Evolutionary conservation across 169 alveolate species (phyloP).

Genomic region (Plasmodium sp.): DNA sequence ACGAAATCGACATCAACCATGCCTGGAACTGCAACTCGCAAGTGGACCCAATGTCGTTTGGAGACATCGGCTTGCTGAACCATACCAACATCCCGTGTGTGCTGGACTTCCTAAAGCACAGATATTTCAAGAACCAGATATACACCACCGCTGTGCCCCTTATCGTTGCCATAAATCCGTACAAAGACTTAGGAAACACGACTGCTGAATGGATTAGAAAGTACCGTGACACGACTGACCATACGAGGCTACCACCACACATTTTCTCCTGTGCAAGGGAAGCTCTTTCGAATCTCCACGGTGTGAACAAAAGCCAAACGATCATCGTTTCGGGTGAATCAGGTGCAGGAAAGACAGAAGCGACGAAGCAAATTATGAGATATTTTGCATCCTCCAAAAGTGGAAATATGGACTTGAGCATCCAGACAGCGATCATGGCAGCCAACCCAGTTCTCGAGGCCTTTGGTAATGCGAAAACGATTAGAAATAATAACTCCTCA

Average conservation of each 20-base stretch:
- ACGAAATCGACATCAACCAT: slow-evolving; percentile 88
- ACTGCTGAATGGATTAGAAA: slow-evolving; percentile 86
- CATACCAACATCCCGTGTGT: slow-evolving; percentile 92
- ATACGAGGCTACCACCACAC: slow-evolving; percentile 88
- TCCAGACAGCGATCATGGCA: slow-evolving; percentile 92
- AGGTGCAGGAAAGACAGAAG: slow-evolving; percentile 99
- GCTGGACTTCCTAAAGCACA: slow-evolving; percentile 85
- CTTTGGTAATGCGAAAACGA: slow-evolving; percentile 99
- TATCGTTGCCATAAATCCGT: slow-evolving; percentile 93
- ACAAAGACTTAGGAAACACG: slow-evolving; percentile 91
- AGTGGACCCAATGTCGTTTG: slow-evolving; percentile 93
- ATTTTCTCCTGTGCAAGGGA: slow-evolving; percentile 91
- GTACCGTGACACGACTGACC: slow-evolving; percentile 87
- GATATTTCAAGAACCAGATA: slow-evolving; percentile 90
- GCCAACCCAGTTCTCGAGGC: slow-evolving; percentile 98
- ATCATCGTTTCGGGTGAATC: slow-evolving; percentile 98
- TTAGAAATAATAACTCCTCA: slow-evolving; percentile 97
- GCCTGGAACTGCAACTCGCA: slow-evolving; percentile 91
- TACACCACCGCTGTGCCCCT: slow-evolving; percentile 94
- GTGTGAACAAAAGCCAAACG: slow-evolving; percentile 91
- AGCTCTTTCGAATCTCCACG: slow-evolving; percentile 91
- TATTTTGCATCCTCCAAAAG: slow-evolving; percentile 89
- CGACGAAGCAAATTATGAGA: slow-evolving; percentile 95
- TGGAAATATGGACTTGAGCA: slow-evolving; percentile 80
- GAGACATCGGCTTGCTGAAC: slow-evolving; percentile 91